These are phyloP conservation scores for Epichloe typhina DNA, from an alignment of 2,329 filamentous ascomycete species.

Conservation along the genomic window DNA sequence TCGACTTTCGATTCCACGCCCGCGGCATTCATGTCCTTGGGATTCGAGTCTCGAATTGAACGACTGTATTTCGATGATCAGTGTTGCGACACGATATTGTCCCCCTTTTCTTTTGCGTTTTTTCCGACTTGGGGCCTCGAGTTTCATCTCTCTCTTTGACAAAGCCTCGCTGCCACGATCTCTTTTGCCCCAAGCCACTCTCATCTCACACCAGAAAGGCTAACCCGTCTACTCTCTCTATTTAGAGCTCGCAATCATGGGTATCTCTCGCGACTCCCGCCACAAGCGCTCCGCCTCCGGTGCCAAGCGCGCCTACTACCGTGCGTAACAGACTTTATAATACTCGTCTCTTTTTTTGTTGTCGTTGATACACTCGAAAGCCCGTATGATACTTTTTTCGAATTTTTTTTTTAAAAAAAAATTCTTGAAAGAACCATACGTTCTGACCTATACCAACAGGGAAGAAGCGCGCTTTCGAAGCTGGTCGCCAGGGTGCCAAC, in stretches of 20 bases:
- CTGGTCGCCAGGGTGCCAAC: slow-evolving; percentile 97
- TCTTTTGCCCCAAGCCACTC: not conserved
- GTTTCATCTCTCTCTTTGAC: not conserved
- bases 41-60: not conserved
- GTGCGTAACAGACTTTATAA: slow-evolving; percentile 39
- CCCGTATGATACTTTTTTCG: slow-evolving; percentile 40
- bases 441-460: slow-evolving; percentile 63
- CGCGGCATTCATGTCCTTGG: not conserved
- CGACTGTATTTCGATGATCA: not conserved
- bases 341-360: slow-evolving; percentile 6
- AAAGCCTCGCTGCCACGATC: not conserved
- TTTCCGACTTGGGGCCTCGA: not conserved
- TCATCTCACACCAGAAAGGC: not conserved
- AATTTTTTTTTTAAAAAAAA: not conserved
- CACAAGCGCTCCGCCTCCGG: slow-evolving; percentile 99
- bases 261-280: slow-evolving; percentile 99
- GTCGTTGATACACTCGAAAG: slow-evolving; percentile 36
- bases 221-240: slow-evolving; percentile 15
- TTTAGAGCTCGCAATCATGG: slow-evolving; percentile 71
- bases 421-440: slow-evolving; percentile 35
- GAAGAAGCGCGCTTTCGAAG: slow-evolving; percentile 99
- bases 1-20: not conserved
- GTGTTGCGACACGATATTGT: not conserved
- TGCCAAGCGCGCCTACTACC: slow-evolving; percentile 92
- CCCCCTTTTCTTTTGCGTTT: not conserved